Base-by-base conservation (phyloP, 176 grass and related monocot species). In the Microstegium vimineum region DNA sequence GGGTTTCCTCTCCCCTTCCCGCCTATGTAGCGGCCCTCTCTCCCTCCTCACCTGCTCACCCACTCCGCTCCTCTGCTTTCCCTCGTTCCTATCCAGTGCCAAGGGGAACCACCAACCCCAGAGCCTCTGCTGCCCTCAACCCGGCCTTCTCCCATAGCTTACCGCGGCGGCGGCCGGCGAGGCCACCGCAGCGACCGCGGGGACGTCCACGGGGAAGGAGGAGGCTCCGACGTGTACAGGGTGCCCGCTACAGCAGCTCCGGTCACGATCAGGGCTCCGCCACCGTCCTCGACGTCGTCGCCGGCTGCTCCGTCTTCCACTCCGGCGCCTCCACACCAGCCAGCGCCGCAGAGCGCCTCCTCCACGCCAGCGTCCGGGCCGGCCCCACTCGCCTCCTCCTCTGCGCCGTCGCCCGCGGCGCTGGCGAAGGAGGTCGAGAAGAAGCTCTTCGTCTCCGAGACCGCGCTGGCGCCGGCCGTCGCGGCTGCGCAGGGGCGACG, bases 361-460 rank as follows among this genome's bases (percentile, higher is more conserved):
- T n/a, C n/a, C n/a, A n/a, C n/a, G n/a, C n/a, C n/a, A n/a, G 68
- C 18, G 27, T 2, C 80, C 3, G 38, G 51, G 1, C 31, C 74
- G 33, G 73, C 57, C 8, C 68, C 62, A n/a, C n/a, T n/a, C 0
- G 20, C 22, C 1, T 20, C 27, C 0, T 17, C 67, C 5, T 17
- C 70, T 2, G 36, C 49, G 4, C 64, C 83, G 9, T 80, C 84
- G 1, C 17, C 64, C 11, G 45, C 83, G 0, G 36, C 72, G 0
- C 64, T 94, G 23, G 88, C 76, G 36, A 84, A 69, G 40, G 91
- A 90, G 65, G 71, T 89, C 0, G 80, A 85, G 61, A 78, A 82
- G 74, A 81, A 82, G 63, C 56, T 97, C 2, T 86, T 93, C 69
- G 74, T 94, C 3, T 64, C 69, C 3, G 89, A 91, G 66, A 85